These are phyloP conservation scores for Leishmania turanica DNA, from an alignment of 208 protist species.

Conservation along the genomic window DNA sequence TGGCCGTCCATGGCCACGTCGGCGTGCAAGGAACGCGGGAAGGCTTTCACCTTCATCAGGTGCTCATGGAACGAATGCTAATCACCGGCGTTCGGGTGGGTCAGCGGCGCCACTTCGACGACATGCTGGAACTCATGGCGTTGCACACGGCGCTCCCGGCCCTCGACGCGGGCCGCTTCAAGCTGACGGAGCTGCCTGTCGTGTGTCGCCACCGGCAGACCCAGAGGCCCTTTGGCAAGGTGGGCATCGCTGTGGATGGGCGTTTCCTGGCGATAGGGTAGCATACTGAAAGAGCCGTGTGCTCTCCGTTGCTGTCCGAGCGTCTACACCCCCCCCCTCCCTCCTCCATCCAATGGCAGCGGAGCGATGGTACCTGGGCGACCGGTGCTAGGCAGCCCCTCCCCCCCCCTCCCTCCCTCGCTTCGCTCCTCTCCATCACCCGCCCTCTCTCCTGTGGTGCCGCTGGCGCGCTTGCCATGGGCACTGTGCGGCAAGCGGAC, in stretches of 20 bases:
- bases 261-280: background rate
- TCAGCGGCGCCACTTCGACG: constrained; percentile 33
- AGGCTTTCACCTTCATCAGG: constrained; percentile 14
- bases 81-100: constrained; percentile 30
- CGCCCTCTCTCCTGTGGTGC: too few species aligned
- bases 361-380: too few species aligned
- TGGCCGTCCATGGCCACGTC: constrained; percentile 19
- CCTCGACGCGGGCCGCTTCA: constrained; percentile 22
- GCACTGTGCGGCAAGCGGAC: too few species aligned
- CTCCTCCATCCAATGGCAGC: too few species aligned
- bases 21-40: background rate
- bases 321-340: background rate
- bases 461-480: too few species aligned
- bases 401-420: too few species aligned
- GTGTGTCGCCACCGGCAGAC: constrained; percentile 24
- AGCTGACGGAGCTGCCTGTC: constrained; percentile 18
- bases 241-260: constrained; percentile 22
- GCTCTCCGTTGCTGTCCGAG: background rate
- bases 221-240: constrained; percentile 35
- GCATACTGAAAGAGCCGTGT: background rate
- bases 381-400: too few species aligned
- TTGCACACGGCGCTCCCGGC: constrained; percentile 23
- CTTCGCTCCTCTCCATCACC: too few species aligned
- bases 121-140: constrained; percentile 34
- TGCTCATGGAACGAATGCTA: constrained; percentile 31